A percentile compares a stretch with the other conserved stretches of the same genome.
These are phyloP conservation scores for Acacia crassicarpa DNA, from an alignment of 306 rosid species.

Conservation along the genomic window DNA sequence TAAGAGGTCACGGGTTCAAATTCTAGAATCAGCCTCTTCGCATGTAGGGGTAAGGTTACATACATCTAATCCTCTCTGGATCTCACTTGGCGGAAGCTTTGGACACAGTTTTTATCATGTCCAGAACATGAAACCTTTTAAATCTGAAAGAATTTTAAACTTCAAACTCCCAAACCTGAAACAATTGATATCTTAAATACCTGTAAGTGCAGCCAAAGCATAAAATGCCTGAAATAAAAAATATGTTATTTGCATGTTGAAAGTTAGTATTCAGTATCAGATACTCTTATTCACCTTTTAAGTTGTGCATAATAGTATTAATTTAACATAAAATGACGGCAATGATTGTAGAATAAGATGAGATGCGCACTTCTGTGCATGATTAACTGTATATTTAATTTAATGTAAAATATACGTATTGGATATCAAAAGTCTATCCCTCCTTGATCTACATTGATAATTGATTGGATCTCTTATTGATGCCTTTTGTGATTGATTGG, in stretches of 20 bases:
- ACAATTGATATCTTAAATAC: background rate
- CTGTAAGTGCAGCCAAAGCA: background rate
- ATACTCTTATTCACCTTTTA: background rate
- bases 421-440: background rate
- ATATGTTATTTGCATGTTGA: background rate
- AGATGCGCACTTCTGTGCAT: background rate
- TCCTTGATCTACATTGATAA: background rate
- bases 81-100: no score
- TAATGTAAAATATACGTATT: background rate
- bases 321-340: background rate
- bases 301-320: background rate
- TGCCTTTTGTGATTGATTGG: background rate
- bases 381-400: background rate
- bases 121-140: background rate
- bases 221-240: background rate
- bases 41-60: no score
- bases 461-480: background rate
- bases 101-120: background rate
- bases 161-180: background rate
- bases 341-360: background rate
- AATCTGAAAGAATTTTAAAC: background rate
- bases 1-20: no score
- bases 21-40: no score
- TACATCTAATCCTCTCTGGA: no score
- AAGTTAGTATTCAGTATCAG: background rate